phyloP scores from a whole-genome alignment of 2,329 filamentous ascomycete genomes.

The Trichoderma arundinaceum region DNA sequence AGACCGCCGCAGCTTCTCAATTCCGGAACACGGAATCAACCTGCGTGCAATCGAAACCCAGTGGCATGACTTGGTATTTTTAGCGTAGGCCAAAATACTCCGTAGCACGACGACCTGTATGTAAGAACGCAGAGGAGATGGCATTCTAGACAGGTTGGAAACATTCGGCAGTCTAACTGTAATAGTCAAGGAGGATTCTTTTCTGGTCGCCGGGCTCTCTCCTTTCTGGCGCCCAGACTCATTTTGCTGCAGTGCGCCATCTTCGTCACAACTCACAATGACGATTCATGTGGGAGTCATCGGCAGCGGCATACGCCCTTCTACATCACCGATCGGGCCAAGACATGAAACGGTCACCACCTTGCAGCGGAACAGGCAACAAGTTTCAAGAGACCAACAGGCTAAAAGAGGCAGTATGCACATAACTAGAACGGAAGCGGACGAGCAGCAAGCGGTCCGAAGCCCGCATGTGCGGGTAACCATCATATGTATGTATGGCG shows the following conservation, averaged over 20 bases:
- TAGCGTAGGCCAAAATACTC: neutral
- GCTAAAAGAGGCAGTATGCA: neutral
- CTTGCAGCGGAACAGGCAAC: conserved; percentile 21
- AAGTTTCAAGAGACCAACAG: conserved; percentile 30
- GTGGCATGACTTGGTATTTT: neutral
- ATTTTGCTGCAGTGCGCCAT: conserved; percentile 14
- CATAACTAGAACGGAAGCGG: neutral
- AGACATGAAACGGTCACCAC: conserved; percentile 20
- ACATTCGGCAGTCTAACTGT: neutral
- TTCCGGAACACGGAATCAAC: neutral
- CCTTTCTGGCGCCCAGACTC: neutral
- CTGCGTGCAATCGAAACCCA: neutral
- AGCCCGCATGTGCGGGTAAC: neutral
- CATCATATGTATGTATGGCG: conserved; percentile 22
- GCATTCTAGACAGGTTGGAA: neutral
- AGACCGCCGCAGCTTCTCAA: neutral
- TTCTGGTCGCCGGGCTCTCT: no score
- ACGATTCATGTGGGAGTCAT: neutral
- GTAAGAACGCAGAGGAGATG: neutral
- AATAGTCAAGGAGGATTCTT: neutral
- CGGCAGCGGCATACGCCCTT: conserved; percentile 14
- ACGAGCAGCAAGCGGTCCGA: neutral
- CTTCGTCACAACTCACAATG: conserved; percentile 25
- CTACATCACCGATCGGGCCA: conserved; percentile 20
- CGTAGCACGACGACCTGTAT: neutral